Evolutionary conservation across 495 filamentous ascomycete genomes (phyloP), one percentile per base, ranked within the genome.

Genomic region (Aspergillus bridgeri): DNA sequence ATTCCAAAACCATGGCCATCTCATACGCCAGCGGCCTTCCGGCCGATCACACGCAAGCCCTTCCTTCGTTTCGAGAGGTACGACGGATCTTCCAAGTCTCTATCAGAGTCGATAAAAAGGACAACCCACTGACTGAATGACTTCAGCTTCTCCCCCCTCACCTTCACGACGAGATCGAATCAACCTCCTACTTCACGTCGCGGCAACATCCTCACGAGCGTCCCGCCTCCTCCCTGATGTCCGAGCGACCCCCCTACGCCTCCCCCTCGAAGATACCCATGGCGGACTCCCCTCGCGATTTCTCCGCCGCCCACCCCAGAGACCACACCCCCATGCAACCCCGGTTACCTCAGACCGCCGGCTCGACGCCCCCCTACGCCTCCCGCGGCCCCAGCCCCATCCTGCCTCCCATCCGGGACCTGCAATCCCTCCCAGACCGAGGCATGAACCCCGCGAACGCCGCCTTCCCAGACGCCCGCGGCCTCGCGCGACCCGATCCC

Each of bases 141-240:
- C 18, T 43, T 1, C 42, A 79, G 76, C 64, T 79, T 6, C 75
- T 79, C 27, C 76, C 76, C 22, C 64, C 75, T 53, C 75, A 79
- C 60, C 69, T 79, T 6, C 76, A 77, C 59, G 75, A 77, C 56
- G 76, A 76, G 60, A 79, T 79, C 54, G 76, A 79, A 23, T 77
- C 74, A 20, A 75, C 73, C 9, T 64, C 74, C 57, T 75, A 72
- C 60, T 72, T 67, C 56, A 65, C 64, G 48, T 65, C 71, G 20
- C 66, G 68, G 22, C 69, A 63, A 51, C 65, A 64, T 54, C 58
- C 64, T 51, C 73, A 73, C 57, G 68, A 74, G 17, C 72, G 71
- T 42, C 72, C 71, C n/a, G 27, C 56, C 15, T 74, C 72, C 17
- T 60, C 61, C 25, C 66, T 72, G 13, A 59, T 72, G 44, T 62